Evolutionary conservation across 2,329 filamentous ascomycete species (phyloP), one percentile per base, ranked within the genome.

Genomic region (Trichoderma koningiopsis): DNA sequence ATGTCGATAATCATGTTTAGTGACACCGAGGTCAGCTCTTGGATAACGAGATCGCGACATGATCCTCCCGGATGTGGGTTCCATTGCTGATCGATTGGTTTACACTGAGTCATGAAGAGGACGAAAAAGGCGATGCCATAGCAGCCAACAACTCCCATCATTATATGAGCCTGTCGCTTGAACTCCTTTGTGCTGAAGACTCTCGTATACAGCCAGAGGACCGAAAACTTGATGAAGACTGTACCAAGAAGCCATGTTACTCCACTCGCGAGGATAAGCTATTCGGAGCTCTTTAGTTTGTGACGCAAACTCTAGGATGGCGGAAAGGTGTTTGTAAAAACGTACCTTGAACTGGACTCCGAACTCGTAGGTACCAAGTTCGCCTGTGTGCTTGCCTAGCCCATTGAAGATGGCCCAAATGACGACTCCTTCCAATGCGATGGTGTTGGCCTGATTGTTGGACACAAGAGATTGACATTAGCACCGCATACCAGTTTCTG

Each of bases 31-130:
- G 74, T 68, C 61, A 72, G 71, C 57, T 77, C 74, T 14, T 70
- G 58, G 56, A 71, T 70, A 13, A 70, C 49, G 52, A 73, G 69
- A 43, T 74, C 69, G n/a, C 84, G 78, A 70, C 83, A 85, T 69
- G 75, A 75, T 16, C 81, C 82, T 0, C 71, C 72, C 2, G 76
- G 74, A 8, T 71, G 69, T 3, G 75, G 73, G n/a, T 75, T 72
- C 78, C 78, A 80, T 16, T 75, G 74, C 29, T 75, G 74, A 19
- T 72, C 71, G 14, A 79, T 66, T 0, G 78, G 78, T 11, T 72
- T 58, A 68, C 78, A 80, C 47, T 76, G 76, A 59, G 75, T 76
- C 56, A 77, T 74, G 68, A 76, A 76, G 11, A 79, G 52, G n/a
- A 76, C 72, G 29, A 78, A 72, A 59, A 78, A 76, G 2, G 72